These are phyloP conservation scores for Narthecium ossifragum DNA, from an alignment of 106 monocot species.

Conservation along the genomic window DNA sequence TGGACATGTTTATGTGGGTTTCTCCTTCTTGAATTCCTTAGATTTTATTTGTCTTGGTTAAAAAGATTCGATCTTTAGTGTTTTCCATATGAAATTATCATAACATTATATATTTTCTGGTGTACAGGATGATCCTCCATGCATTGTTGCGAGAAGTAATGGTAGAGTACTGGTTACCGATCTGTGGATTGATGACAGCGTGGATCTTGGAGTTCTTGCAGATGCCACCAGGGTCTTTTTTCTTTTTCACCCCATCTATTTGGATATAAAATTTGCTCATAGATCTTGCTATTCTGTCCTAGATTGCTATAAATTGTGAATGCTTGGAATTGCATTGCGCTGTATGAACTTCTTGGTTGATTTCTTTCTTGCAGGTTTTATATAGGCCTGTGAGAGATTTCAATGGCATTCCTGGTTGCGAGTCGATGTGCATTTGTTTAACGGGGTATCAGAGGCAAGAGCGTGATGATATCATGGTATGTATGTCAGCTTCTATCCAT, in stretches of 20 bases:
- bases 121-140: slow-evolving; percentile 75
- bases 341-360: background rate
- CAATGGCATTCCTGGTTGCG: slow-evolving; percentile 85
- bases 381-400: slow-evolving; percentile 79
- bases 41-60: background rate
- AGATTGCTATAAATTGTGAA: background rate
- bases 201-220: slow-evolving; percentile 48
- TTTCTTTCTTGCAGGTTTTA: slow-evolving; percentile 40
- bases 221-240: slow-evolving; percentile 53
- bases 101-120: background rate
- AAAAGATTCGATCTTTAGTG: background rate
- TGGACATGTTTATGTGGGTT: slow-evolving; percentile 58
- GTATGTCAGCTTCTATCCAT: no score
- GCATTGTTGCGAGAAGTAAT: slow-evolving; percentile 67
- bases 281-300: background rate
- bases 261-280: background rate
- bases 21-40: background rate
- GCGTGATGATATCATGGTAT: slow-evolving; percentile 96
- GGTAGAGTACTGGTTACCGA: slow-evolving; percentile 74
- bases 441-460: slow-evolving; percentile 92
- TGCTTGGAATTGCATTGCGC: background rate
- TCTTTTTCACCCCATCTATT: background rate
- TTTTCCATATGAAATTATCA: no score
- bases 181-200: slow-evolving; percentile 75
- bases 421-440: slow-evolving; percentile 65